Conservation (phyloP, 768 basidiomycete genomes). For the Termitomyces sp. region DNA sequence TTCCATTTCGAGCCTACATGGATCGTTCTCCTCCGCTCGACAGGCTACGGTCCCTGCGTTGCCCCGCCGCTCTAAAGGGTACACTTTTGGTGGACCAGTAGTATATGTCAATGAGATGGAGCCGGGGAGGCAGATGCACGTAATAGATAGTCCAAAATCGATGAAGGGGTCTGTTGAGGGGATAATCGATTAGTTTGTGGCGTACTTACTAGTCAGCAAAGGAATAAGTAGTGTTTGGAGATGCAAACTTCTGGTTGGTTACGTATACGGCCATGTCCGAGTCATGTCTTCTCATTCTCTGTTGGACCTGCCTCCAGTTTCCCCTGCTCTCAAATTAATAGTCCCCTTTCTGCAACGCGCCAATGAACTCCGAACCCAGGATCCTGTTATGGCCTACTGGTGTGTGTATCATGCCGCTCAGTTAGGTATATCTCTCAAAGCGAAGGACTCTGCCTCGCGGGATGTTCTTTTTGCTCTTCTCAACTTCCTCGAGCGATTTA, state of each 20-base stretch:
- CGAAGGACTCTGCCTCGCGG: conserved; percentile 58
- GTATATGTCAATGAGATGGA: conserved; percentile 15
- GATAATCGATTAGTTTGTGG: conserved; percentile 12
- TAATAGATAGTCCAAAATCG: conserved; percentile 35
- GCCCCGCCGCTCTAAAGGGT: conserved; percentile 7
- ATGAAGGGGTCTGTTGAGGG: conserved; percentile 17
- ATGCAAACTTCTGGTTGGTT: neutral
- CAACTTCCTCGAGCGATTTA: conserved; percentile 74
- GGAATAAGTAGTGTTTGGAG: neutral
- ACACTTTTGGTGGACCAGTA: conserved; percentile 13
- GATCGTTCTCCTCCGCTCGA: conserved; percentile 1
- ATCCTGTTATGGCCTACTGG: conserved; percentile 93
- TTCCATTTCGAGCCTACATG: conserved; percentile 1
- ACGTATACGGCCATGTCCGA: conserved; percentile 1
- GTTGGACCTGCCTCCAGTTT: conserved; percentile 56
- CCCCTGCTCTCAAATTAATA: conserved; percentile 59
- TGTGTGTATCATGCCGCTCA: conserved; percentile 94
- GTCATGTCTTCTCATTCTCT: conserved; percentile 26
- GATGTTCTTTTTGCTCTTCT: conserved; percentile 71
- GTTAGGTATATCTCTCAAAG: conserved; percentile 71
- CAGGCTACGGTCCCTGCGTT: conserved; percentile 9
- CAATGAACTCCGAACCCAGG: conserved; percentile 75
- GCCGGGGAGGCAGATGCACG: conserved; percentile 6
- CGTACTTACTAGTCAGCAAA: conserved; percentile 1
- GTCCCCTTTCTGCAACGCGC: conserved; percentile 85